Conservation (phyloP, 2,329 filamentous ascomycete species). For the Helicocarpus griseus region DNA sequence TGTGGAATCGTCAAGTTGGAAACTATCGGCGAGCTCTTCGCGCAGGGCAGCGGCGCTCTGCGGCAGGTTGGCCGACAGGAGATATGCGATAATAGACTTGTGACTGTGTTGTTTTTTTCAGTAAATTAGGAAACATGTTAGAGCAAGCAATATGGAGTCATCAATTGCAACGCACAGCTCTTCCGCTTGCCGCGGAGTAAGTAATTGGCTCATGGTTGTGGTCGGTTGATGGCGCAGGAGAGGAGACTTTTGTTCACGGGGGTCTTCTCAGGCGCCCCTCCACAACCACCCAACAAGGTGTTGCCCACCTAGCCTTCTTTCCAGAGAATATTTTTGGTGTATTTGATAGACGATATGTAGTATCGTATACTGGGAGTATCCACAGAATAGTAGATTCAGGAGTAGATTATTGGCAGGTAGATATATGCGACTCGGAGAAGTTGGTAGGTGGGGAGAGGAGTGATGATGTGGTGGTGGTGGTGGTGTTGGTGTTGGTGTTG, state of each 20-base stretch:
- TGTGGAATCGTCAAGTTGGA: conserved; percentile 65
- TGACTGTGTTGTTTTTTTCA: conserved; percentile 49
- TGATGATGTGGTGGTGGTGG: too few relatives aligned
- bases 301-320: not conserved
- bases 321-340: not conserved
- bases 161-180: conserved; percentile 11
- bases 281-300: conserved; percentile 3
- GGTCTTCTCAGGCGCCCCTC: conserved; percentile 4
- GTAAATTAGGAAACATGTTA: conserved; percentile 4
- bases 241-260: not conserved
- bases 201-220: conserved; percentile 57
- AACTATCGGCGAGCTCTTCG: conserved; percentile 61
- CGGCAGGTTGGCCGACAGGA: conserved; percentile 62
- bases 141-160: conserved; percentile 7
- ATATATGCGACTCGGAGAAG: not conserved
- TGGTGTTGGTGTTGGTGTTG: not conserved
- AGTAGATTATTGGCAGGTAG: not conserved
- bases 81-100: conserved; percentile 87
- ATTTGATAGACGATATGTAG: not conserved
- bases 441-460: not conserved
- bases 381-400: not conserved
- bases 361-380: not conserved
- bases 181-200: conserved; percentile 73
- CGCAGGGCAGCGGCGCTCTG: conserved; percentile 62
- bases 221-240: not conserved